Conservation (phyloP, 2,329 filamentous ascomycete species). For the Graphiopsis chlorocephala region DNA sequence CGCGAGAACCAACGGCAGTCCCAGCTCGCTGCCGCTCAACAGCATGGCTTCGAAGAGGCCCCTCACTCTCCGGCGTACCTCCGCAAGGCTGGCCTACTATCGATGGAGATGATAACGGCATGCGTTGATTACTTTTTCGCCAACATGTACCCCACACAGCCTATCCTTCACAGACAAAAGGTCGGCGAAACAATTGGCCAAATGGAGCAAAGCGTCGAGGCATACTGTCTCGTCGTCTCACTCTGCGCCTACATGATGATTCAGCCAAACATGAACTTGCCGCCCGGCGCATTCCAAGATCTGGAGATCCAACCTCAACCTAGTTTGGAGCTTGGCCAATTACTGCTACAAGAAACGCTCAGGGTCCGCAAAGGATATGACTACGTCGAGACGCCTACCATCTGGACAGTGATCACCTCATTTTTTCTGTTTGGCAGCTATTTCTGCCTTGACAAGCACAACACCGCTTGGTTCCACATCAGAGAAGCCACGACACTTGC, state of each 20-base stretch:
- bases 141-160: constrained; percentile 64
- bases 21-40: constrained; percentile 42
- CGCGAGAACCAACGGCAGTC: constrained; percentile 51
- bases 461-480: constrained; percentile 62
- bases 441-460: constrained; percentile 60
- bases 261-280: constrained; percentile 47
- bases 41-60: constrained; percentile 40
- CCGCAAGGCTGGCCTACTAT: constrained; percentile 49
- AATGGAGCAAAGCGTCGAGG: constrained; percentile 53
- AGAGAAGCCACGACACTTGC: constrained; percentile 61
- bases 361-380: constrained; percentile 56
- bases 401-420: constrained; percentile 59
- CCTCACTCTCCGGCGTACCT: constrained; percentile 42
- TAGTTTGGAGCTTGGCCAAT: constrained; percentile 48
- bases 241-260: constrained; percentile 52
- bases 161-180: constrained; percentile 53
- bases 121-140: constrained; percentile 62
- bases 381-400: constrained; percentile 55
- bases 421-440: constrained; percentile 62
- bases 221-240: constrained; percentile 56
- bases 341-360: constrained; percentile 58
- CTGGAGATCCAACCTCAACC: constrained; percentile 47
- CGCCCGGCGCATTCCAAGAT: constrained; percentile 45
- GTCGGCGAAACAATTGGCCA: constrained; percentile 53
- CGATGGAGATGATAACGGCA: constrained; percentile 48